phyloP scores from a whole-genome alignment of 2,329 filamentous ascomycete species.

The Lomentospora prolificans region DNA sequence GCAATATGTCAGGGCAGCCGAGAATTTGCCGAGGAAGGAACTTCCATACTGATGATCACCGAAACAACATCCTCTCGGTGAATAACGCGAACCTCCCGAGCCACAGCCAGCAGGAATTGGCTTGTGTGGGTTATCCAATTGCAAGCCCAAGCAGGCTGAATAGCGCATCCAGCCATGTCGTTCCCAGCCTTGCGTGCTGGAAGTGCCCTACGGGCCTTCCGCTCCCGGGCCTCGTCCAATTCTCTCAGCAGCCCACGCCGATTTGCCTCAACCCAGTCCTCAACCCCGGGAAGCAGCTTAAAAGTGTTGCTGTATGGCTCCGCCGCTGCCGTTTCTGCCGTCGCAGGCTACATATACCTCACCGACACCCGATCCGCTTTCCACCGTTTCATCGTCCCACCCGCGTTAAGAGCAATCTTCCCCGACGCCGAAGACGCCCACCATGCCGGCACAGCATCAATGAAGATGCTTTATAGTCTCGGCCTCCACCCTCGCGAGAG shows the following conservation, averaged over 20 bases:
- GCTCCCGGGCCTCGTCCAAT: constrained; percentile 3
- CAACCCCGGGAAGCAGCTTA: constrained; percentile 19
- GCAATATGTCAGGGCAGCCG: too few species aligned
- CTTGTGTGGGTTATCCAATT: constrained; percentile 1
- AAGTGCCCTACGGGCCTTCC: constrained; percentile 10
- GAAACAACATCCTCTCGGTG: background rate
- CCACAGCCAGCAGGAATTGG: background rate
- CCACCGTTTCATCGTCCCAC: constrained; percentile 60
- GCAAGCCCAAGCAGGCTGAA: background rate
- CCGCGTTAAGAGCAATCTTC: constrained; percentile 53
- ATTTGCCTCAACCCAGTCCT: constrained; percentile 21
- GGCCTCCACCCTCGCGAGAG: constrained; percentile 78
- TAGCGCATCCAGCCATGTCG: constrained; percentile 10
- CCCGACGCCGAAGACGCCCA: constrained; percentile 89
- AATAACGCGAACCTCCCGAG: background rate
- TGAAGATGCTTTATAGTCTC: constrained; percentile 65
- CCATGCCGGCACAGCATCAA: constrained; percentile 58
- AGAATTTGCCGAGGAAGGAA: constrained; percentile 5
- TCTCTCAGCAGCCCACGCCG: constrained; percentile 17
- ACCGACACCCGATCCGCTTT: constrained; percentile 65
- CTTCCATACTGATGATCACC: background rate
- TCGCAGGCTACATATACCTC: constrained; percentile 53
- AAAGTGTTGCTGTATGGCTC: constrained; percentile 30
- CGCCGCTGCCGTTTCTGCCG: constrained; percentile 28
- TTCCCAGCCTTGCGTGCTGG: constrained; percentile 12